Base-by-base conservation (phyloP, 192 early-diverging fungal genomes). In the Gryganskiella cystojenkinii region DNA sequence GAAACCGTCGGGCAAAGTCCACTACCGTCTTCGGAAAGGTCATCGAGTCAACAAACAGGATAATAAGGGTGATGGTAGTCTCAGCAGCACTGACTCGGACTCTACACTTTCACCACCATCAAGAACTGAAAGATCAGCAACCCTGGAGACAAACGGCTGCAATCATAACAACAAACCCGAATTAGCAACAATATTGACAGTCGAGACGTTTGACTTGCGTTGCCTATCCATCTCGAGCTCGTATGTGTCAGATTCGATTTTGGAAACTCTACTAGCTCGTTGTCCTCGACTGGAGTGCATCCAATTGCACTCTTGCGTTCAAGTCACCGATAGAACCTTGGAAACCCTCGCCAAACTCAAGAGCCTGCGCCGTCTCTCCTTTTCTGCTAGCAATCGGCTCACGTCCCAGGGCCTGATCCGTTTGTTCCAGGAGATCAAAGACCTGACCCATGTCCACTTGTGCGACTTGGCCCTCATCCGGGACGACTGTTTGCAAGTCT, bases 181-280 rank as follows among this genome's bases (percentile, higher is more conserved):
- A 40, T 40, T 5, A 13, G 37, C 37, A 13, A 13, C 5, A 9
- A 13, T 40, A 13, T 9, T 37, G 42, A 22, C 2, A 33, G 4
- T 7, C 49, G 34, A 57, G 1, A 2, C 46, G 2, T 71, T 49
- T 50, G 46, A 45, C 6, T 45, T 71, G 15, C 27, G 6, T 9
- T 71, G 61, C 15, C 44, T 71, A 0, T 56, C 53, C 13, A 71
- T 71, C 53, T 61, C 43, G 33, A 71, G 69, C 45, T 56, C 69
- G 0, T 57, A 70, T 17, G 55, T 57, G 0, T 50, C 69, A 3
- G 54, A 62, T 45, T 20, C 30, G 11, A 45, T 11, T 8, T 43
- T 71, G 8, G 24, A 2, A 8, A 17, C 45, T 28, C 47, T 71
- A 10, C 20, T 71, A 17, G 53, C 47, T 19, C 20, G 45, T 4